Conservation (phyloP, 768 basidiomycete genomes). For the Glaciozyma antarctica region DNA sequence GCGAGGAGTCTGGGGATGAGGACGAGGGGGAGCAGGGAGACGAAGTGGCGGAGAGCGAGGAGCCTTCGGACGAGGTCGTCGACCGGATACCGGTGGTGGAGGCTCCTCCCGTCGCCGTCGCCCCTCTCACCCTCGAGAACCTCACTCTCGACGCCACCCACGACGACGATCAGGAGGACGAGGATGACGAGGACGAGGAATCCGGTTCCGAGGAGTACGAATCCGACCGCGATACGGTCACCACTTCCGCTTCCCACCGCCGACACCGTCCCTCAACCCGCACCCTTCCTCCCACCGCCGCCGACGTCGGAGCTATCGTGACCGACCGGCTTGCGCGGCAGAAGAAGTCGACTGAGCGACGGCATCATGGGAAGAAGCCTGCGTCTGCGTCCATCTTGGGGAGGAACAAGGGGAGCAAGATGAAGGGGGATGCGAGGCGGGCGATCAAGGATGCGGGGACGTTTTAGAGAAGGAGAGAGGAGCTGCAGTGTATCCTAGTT, state of each 20-base stretch:
- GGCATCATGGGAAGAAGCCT: slow-evolving; percentile 67
- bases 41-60: slow-evolving; percentile 6
- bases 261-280: slow-evolving; percentile 40
- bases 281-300: slow-evolving; percentile 50
- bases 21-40: slow-evolving; percentile 29
- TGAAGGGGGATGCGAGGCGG: slow-evolving; percentile 53
- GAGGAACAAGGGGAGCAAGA: slow-evolving; percentile 69
- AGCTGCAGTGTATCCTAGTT: no score
- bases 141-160: slow-evolving; percentile 4
- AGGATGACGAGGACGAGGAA: slow-evolving; percentile 3
- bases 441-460: slow-evolving; percentile 12
- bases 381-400: slow-evolving; percentile 47
- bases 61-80: not conserved
- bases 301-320: slow-evolving; percentile 49
- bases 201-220: slow-evolving; percentile 1
- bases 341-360: slow-evolving; percentile 57
- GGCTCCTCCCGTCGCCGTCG: not conserved
- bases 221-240: slow-evolving; percentile 11
- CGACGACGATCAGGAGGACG: not conserved
- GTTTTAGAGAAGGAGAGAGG: no score
- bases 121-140: not conserved
- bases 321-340: slow-evolving; percentile 53
- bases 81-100: slow-evolving; percentile 4
- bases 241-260: not conserved
- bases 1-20: slow-evolving; percentile 33